Evolutionary conservation across 352 stramenopile genomes (phyloP).

Genomic region (Pythium myriotylum): DNA sequence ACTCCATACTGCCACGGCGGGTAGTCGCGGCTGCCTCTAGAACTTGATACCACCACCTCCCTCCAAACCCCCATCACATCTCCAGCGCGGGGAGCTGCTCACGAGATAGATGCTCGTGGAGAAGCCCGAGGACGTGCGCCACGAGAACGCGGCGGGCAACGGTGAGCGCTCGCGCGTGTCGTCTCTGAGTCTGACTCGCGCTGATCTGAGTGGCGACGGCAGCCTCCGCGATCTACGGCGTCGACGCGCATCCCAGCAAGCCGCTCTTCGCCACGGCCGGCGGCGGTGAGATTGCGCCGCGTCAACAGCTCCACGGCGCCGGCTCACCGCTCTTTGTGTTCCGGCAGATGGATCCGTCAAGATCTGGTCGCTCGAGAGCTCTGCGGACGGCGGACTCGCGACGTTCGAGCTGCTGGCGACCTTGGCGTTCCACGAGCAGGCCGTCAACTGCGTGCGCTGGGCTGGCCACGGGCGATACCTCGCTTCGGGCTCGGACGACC

Average conservation of each 20-base stretch:
- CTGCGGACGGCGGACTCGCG: conserved; percentile 41
- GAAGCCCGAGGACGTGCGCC: conserved; percentile 76
- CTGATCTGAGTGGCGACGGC: background rate
- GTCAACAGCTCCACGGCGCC: background rate
- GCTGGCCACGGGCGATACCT: conserved; percentile 77
- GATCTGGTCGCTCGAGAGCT: conserved; percentile 71
- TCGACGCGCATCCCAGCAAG: conserved; percentile 80
- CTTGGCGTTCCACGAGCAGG: conserved; percentile 80
- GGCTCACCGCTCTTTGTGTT: background rate
- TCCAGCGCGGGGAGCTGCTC: background rate
- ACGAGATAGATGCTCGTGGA: conserved; percentile 83
- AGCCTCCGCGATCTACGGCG: conserved; percentile 84
- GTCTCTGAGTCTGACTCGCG: background rate
- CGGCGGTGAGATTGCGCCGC: conserved; percentile 40
- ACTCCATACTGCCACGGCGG: background rate
- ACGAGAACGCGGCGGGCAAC: conserved; percentile 70
- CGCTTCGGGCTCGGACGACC: conserved; percentile 82
- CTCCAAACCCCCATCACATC: too few species aligned
- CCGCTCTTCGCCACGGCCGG: conserved; percentile 77
- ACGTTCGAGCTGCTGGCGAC: conserved; percentile 83
- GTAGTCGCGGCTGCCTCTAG: conserved; percentile 12
- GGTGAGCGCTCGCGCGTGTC: conserved; percentile 34
- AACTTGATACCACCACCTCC: conserved; percentile 14
- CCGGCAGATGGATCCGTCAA: conserved; percentile 77
- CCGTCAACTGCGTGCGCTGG: conserved; percentile 88